A percentile compares a stretch with the other conserved stretches of the same genome.
Evolutionary conservation across 768 basidiomycete genomes (phyloP).

Genomic region (Collybia sordida): DNA sequence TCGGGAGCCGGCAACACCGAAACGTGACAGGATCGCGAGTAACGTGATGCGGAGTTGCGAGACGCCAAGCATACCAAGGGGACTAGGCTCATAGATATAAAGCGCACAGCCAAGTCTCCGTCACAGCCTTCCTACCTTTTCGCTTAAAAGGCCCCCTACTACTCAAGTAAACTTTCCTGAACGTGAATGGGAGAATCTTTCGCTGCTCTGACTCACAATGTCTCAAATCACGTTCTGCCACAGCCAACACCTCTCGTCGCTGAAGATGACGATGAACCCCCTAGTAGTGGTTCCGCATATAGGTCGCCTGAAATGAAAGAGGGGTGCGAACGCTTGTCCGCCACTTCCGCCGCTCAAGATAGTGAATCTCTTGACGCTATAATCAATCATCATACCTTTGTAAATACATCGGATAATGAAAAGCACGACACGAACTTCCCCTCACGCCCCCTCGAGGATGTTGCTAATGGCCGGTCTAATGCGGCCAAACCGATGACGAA

Average conservation of each 20-base stretch:
- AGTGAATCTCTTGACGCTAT: slow-evolving; percentile 8
- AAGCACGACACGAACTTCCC: slow-evolving; percentile 10
- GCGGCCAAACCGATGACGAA: neutral
- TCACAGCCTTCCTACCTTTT: neutral
- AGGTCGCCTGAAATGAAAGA: slow-evolving; percentile 30
- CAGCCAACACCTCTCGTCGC: slow-evolving; percentile 31
- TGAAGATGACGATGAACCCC: slow-evolving; percentile 45
- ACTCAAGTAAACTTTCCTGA: neutral
- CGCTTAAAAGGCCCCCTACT: neutral
- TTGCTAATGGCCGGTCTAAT: neutral
- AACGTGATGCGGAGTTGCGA: slow-evolving; percentile 2
- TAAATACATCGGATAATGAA: slow-evolving; percentile 14
- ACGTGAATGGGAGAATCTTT: slow-evolving; percentile 40
- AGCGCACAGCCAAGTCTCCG: too few species aligned
- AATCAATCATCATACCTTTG: slow-evolving; percentile 4
- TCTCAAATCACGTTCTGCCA: slow-evolving; percentile 25
- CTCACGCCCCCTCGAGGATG: neutral
- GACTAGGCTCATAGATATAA: neutral
- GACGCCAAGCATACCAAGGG: slow-evolving; percentile 5
- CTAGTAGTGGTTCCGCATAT: slow-evolving; percentile 37
- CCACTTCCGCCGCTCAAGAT: slow-evolving; percentile 8
- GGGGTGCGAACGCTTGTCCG: neutral
- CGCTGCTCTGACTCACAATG: slow-evolving; percentile 25
- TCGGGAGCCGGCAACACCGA: neutral
- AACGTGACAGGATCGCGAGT: neutral